Percentiles rank a stretch among this genome's conserved stretches.
Evolutionary conservation across 208 protist species (phyloP).

Genomic region (Trypanosoma congolense): DNA sequence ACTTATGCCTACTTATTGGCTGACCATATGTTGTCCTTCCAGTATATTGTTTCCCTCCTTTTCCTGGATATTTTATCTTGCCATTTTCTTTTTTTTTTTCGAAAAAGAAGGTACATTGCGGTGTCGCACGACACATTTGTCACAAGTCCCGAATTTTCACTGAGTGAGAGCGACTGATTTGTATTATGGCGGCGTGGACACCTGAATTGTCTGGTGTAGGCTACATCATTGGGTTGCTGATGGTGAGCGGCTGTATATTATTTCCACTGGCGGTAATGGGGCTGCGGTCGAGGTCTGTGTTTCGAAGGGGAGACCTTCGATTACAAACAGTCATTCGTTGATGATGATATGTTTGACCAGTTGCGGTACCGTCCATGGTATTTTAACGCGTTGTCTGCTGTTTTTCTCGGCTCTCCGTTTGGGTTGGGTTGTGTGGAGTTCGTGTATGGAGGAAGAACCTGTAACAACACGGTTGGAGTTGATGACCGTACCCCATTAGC

Average conservation of each 20-base stretch:
- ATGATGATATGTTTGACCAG: background rate
- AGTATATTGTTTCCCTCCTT: slow-evolving; percentile 4
- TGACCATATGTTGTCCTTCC: slow-evolving; percentile 1
- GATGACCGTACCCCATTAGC: too few species aligned
- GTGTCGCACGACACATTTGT: too few species aligned
- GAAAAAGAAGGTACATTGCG: too few species aligned
- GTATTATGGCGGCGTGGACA: slow-evolving; percentile 3
- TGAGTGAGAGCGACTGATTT: slow-evolving; percentile 6
- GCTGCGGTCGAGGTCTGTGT: slow-evolving; percentile 53
- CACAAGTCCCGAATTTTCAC: too few species aligned
- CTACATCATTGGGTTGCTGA: slow-evolving; percentile 35
- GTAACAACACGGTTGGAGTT: too few species aligned
- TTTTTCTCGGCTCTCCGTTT: background rate
- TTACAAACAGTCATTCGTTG: slow-evolving; percentile 42
- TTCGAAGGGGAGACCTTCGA: slow-evolving; percentile 28
- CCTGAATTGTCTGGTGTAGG: slow-evolving; percentile 22
- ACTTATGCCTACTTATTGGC: slow-evolving; percentile 3
- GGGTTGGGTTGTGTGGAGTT: background rate
- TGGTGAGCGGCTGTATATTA: slow-evolving; percentile 35
- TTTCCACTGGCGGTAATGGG: slow-evolving; percentile 49
- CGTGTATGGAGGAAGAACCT: too few species aligned
- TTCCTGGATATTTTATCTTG: slow-evolving; percentile 10
- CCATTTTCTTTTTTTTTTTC: too few species aligned
- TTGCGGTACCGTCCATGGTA: background rate
- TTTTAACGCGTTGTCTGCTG: slow-evolving; percentile 1